Conservation (phyloP, 257 asterid genomes). For the Fraxinus excelsior region DNA sequence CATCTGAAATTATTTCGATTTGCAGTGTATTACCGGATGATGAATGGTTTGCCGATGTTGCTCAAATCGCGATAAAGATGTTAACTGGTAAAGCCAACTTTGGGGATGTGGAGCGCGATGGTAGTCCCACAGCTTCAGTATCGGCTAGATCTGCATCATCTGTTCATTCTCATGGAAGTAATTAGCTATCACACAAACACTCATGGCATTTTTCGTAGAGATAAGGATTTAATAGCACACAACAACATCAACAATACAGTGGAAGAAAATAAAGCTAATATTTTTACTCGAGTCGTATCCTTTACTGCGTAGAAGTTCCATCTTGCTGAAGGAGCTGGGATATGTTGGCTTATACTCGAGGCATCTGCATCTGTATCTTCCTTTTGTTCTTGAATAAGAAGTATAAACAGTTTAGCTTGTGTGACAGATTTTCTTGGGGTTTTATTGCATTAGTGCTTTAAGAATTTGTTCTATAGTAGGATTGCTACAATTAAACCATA, state of each 20-base stretch:
- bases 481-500: neutral
- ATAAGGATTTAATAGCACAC: neutral
- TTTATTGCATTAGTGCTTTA: neutral
- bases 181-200: constrained; percentile 12
- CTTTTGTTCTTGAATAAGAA: neutral
- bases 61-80: constrained; percentile 86
- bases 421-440: neutral
- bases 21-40: constrained; percentile 80
- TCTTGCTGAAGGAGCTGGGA: neutral
- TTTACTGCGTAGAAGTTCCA: neutral
- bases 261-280: neutral
- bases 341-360: neutral
- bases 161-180: constrained; percentile 70
- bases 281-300: neutral
- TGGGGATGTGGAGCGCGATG: constrained; percentile 50
- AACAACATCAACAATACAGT: neutral
- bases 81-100: constrained; percentile 64
- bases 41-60: constrained; percentile 95
- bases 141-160: constrained; percentile 71
- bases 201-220: neutral
- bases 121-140: constrained; percentile 65
- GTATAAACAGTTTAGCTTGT: neutral
- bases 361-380: neutral
- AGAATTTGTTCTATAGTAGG: neutral
- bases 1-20: neutral